Base-by-base conservation (phyloP, 179 eudicot genomes). In the Vitellaria paradoxa region DNA sequence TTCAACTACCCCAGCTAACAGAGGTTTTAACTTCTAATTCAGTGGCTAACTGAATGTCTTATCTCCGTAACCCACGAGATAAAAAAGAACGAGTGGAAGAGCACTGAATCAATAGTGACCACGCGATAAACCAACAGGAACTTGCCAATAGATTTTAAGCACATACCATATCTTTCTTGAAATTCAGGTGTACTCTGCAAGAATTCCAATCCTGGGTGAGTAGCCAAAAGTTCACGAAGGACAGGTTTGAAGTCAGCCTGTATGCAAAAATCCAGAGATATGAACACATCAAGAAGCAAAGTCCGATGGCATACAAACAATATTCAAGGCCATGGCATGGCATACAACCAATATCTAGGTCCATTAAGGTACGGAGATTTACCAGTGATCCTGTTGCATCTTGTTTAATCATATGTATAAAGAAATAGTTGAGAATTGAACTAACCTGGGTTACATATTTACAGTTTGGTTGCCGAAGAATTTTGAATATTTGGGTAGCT, bases 181-280 rank as follows among this genome's bases (percentile, higher is more conserved):
- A 96, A 96, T 81, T 96, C 99, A 17, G 99, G 99, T 50, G 99
- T 93, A 71, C 92, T 88, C 70, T 89, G 97, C 73, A 96, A 83
- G 84, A 96, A 96, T 84, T 96, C 99, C 84, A 96, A 85, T 64
- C 99, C 99, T 45, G 97, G 99, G 87, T 96, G 99, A 81, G 96
- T 91, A 66, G 91, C 89, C 92, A 93, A 85, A 83, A 92, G 96
- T 80, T 94, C 97, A 70, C 84, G 91, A 80, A 94, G 96, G 23
- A 94, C 81, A 69, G 97, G 92, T 84, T 92, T 94, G 65, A 94
- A 94, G 79, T 94, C 98, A 76, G 89, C 98, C 98, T 94, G 76
- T 68, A 40, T 21, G 50, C 70, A 80, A 46, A 77, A 30, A 30
- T 6, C 30, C 37, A 30, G 2, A 7, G 68, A 30, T 30, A 24